phyloP scores from a whole-genome alignment of 2,329 filamentous ascomycete genomes.

The Fusarium piperis region DNA sequence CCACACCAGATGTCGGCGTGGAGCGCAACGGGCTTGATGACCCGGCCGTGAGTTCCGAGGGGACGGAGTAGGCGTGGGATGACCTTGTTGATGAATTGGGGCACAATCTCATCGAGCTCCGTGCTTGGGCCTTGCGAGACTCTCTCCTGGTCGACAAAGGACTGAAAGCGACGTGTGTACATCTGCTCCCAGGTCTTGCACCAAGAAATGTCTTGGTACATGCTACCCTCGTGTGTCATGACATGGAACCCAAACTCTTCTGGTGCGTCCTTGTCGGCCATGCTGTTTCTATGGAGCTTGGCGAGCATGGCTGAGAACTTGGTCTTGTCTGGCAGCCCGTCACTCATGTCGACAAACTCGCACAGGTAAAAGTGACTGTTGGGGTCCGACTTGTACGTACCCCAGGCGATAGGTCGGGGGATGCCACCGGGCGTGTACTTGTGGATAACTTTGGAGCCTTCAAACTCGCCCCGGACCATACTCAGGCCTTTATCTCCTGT shows the following conservation, averaged over 20 bases:
- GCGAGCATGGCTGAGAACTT: neutral
- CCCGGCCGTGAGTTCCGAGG: neutral
- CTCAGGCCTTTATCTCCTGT: neutral
- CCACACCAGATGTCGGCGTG: neutral
- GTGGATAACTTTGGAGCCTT: neutral
- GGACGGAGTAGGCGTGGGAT: neutral
- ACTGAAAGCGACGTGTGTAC: neutral
- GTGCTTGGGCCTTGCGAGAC: neutral
- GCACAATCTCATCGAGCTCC: neutral
- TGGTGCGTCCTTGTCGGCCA: neutral
- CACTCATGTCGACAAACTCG: neutral
- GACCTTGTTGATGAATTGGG: neutral
- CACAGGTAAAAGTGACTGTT: neutral
- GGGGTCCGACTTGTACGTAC: neutral
- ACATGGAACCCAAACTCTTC: neutral
- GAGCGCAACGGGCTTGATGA: neutral
- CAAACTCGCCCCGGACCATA: neutral
- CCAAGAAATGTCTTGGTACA: neutral
- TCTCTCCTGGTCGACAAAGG: neutral
- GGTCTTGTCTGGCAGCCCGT: neutral
- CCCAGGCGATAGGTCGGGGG: neutral
- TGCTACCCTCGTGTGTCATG: neutral
- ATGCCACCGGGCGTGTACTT: neutral
- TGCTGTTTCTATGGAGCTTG: neutral
- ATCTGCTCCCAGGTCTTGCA: neutral